Percentiles rank a stretch among this genome's conserved stretches.
These are phyloP conservation scores for Beauveria caledonica DNA, from an alignment of 2,329 filamentous ascomycete species.

Conservation along the genomic window DNA sequence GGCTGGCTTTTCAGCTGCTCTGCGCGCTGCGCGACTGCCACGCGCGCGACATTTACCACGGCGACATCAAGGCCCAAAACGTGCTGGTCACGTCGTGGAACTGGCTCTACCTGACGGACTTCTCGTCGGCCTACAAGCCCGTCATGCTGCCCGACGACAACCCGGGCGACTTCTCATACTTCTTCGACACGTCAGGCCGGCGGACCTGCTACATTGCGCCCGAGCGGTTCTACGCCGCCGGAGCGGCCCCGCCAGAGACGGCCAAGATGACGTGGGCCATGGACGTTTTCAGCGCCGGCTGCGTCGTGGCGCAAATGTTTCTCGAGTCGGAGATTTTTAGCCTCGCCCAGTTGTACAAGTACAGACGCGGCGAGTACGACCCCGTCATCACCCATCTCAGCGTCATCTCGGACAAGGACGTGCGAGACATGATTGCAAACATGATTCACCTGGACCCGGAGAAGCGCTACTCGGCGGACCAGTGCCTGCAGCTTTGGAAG, in stretches of 20 bases:
- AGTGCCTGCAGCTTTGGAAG: constrained; percentile 89
- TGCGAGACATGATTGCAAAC: constrained; percentile 82
- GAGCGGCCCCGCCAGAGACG: constrained; percentile 53
- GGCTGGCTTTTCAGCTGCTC: constrained; percentile 91
- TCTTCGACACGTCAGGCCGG: constrained; percentile 86
- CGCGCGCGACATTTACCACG: constrained; percentile 80
- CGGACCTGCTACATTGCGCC: constrained; percentile 93
- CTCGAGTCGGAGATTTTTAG: constrained; percentile 94
- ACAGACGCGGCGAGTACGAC: constrained; percentile 86
- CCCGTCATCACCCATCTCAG: constrained; percentile 71
- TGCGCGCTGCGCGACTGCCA: constrained; percentile 91
- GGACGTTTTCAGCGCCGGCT: constrained; percentile 96
- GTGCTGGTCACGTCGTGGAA: constrained; percentile 97
- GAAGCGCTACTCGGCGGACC: constrained; percentile 83
- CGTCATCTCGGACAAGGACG: constrained; percentile 79
- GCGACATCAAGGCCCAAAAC: constrained; percentile 98
- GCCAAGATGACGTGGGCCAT: constrained; percentile 77
- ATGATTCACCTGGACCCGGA: constrained; percentile 96
- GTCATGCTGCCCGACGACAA: constrained; percentile 93
- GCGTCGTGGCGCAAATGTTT: constrained; percentile 93
- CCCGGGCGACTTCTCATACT: constrained; percentile 94
- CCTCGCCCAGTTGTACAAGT: constrained; percentile 92
- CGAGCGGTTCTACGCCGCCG: constrained; percentile 74
- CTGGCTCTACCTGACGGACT: constrained; percentile 97
- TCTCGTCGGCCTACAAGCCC: constrained; percentile 91